Evolutionary conservation across 352 stramenopile genomes (phyloP).

Genomic region (Detonula confervacea): DNA sequence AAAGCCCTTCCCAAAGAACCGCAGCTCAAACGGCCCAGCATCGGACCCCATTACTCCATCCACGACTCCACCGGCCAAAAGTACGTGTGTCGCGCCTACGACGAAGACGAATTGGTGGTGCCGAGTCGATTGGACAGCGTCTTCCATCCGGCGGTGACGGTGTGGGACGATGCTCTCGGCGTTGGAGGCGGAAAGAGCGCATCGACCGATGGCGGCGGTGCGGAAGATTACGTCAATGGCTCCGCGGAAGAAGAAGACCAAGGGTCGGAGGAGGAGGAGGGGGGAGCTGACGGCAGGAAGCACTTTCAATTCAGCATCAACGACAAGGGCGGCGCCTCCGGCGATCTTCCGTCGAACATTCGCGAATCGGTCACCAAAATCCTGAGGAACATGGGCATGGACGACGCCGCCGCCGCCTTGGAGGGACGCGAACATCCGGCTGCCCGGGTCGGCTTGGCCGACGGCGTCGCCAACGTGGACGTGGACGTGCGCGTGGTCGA

Average conservation of each 20-base stretch:
- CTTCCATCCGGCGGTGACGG: slow-evolving; percentile 59
- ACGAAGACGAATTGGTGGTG: slow-evolving; percentile 74
- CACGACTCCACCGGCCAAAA: slow-evolving; percentile 60
- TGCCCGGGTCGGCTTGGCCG: not conserved
- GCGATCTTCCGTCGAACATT: slow-evolving; percentile 15
- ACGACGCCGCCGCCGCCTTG: slow-evolving; percentile 24
- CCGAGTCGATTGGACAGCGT: slow-evolving; percentile 66
- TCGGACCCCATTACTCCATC: slow-evolving; percentile 56
- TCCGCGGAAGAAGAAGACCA: not conserved
- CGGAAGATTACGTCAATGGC: too few species aligned
- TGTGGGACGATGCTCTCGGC: slow-evolving; percentile 18
- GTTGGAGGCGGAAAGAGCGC: too few species aligned
- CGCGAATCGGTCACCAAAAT: slow-evolving; percentile 23
- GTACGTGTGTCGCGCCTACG: slow-evolving; percentile 74
- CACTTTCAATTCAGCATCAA: slow-evolving; percentile 25
- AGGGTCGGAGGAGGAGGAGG: not conserved
- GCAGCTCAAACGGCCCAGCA: slow-evolving; percentile 8
- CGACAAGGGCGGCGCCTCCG: not conserved
- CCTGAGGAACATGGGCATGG: slow-evolving; percentile 34
- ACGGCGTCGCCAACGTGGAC: not conserved
- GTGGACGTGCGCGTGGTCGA: not conserved
- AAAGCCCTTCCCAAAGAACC: not conserved
- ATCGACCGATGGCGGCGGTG: too few species aligned
- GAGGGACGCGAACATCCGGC: not conserved
- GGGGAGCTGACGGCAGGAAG: slow-evolving; percentile 1